Base-by-base conservation (phyloP, 208 protist genomes). In the Acanthamoeba castellanii region DNA sequence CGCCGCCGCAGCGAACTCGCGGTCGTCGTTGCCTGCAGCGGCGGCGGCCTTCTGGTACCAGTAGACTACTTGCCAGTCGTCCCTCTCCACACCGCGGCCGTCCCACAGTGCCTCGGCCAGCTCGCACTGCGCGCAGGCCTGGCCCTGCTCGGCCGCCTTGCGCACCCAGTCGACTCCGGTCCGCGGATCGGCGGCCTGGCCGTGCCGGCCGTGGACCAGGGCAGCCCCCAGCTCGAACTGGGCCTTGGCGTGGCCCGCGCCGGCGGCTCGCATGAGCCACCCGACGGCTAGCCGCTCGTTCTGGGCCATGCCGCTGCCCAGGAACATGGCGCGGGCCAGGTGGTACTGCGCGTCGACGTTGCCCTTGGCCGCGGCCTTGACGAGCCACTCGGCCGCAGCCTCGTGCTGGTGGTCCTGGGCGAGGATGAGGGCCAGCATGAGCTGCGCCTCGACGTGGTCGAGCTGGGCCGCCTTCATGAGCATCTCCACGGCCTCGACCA, bases 121-220 rank as follows among this genome's bases (percentile, higher is more conserved):
- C 34, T 88, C 81, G 27, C 27, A 18, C 30, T 30, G 34, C 64
- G 89, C 89, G 32, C 85, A 88, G n/a, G 82, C 66, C 82, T 93
- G 37, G 61, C 45, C 50, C 76, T 93, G 74, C 76, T 76, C 59
- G 66, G 61, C 25, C 11, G 94, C 74, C 70, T 89, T 87, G 57
- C 64, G 59, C 61, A 32, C 30, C 85, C 74, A 32, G 8, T 16
- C 42, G n/a, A 34, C 47, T 22, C 50, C 94, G 61, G 18, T 32
- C 20, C n/a, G 47, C 25, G 14, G 16, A 1, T 52, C 88, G 72
- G 92, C 88, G 20, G 11, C 20, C 78, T 52, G 27, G 22, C 61
- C 88, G 37, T 66, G 45, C 9, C 84, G 47, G 52, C 84, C 94
- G 52, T 37, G 52, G 47, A 93, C n/a, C 25, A 74, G 84, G 32